Conservation (phyloP, 352 stramenopile genomes). For the Discostella stelligera region DNA sequence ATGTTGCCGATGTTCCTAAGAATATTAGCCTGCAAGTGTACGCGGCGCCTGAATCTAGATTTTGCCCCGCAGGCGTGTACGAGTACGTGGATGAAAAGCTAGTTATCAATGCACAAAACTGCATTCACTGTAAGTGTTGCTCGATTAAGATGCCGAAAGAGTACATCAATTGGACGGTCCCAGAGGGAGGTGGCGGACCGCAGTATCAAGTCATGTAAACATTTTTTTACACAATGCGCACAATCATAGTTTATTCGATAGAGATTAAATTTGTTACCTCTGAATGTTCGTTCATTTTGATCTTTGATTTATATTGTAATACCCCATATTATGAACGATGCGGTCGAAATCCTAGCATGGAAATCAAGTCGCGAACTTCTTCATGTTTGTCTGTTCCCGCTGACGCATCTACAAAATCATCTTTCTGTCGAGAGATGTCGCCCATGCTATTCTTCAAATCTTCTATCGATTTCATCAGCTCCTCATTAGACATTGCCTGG, state of each 20-base stretch:
- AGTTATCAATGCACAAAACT: conserved; percentile 99
- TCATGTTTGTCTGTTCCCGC: neutral
- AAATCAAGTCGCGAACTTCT: conserved; percentile 29
- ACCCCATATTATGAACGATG: conserved; percentile 21
- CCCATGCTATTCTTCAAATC: conserved; percentile 20
- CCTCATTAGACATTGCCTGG: conserved; percentile 45
- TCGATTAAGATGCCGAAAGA: conserved; percentile 99
- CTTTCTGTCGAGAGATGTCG: conserved; percentile 5
- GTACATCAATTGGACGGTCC: conserved; percentile 99
- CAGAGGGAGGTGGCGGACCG: conserved; percentile 95
- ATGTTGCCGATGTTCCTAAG: conserved; percentile 86
- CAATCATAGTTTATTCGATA: conserved; percentile 2
- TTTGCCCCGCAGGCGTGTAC: conserved; percentile 97
- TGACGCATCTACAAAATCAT: neutral
- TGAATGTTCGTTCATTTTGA: neutral
- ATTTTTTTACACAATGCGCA: conserved; percentile 1
- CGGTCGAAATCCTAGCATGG: conserved; percentile 28
- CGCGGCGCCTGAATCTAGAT: conserved; percentile 94
- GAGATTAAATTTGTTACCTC: neutral
- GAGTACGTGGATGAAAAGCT: conserved; percentile 97
- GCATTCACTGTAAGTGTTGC: conserved; percentile 99
- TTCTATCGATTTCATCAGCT: conserved; percentile 45
- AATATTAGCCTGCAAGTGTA: conserved; percentile 86
- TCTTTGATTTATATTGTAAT: neutral
- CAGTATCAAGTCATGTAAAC: conserved; percentile 89